Base-by-base conservation (phyloP, 371 early-diverging fungal species). In the Syncephalastrum sp. region DNA sequence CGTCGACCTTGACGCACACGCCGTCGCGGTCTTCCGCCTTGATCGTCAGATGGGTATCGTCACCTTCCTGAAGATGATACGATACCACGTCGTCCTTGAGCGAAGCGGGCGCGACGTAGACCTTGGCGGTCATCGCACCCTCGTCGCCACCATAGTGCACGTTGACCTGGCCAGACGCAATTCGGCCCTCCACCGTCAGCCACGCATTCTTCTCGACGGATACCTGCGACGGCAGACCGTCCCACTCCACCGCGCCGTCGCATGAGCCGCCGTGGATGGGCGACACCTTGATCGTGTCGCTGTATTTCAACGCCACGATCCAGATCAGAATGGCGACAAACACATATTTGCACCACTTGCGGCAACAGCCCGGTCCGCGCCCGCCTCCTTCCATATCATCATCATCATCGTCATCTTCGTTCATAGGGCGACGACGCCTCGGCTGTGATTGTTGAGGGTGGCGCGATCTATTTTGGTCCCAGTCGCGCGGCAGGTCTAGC, bases 371-470 rank as follows among this genome's bases (percentile, higher is more conserved):
- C 14, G 53, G 23, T 38, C 53, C 57, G 4, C 45, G 10, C 10
- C 45, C 47, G 29, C 29, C 29, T 4, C 29, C 29, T 0, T 29
- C 29, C 1, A 29, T 1, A 17, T 62, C 54, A n/a, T 56, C 45
- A 8, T 49, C 29, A 1, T 51, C 58, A 10, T 51, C 25, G 46
- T 81, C 57, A 70, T 86, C 52, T 82, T 87, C 53, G 82, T 88
- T 42, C 83, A 86, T 33, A 75, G 85, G 21, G 23, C 19, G 27
- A 33, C 47, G 48, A 27, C 27, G 38, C 17, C 53, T 17, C 21
- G 33, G 41, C 29, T 51, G 44, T 33, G 6, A 29, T 27, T 43
- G 45, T 46, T 52, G 23, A 29, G 21, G n/a, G 14, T 25, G 27
- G 7, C 7, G 29, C 7, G 29, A 29, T 29, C 43, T 24, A 12